Base-by-base conservation (phyloP, 345 rosid genomes). In the Theobroma cacao region DNA sequence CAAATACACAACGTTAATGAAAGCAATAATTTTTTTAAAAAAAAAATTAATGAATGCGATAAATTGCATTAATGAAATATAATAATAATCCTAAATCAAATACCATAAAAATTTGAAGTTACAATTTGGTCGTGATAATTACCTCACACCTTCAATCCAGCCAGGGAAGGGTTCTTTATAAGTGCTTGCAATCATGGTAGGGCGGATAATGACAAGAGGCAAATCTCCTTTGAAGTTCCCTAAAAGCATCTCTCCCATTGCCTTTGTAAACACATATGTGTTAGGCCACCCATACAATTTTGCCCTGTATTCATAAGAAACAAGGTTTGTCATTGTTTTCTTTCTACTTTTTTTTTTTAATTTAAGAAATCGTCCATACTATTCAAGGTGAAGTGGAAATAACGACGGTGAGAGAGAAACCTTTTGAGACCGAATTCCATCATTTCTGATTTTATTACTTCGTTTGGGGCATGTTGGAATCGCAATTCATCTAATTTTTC, bases 131-230 rank as follows among this genome's bases (percentile, higher is more conserved):
- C n/a, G n/a, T n/a, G 2, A 33, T 18, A 22, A 7, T 13, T 76
- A 89, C 97, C 97, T 87, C n/a, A 89, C 69, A 7, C 92, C 93
- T 88, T 92, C 94, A 58, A 89, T 87, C 95, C 95, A 92, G 62
- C 98, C 94, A 0, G 91, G 90, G 74, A 92, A 92, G 11, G 98
- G 95, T 47, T 94, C 91, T 47, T 82, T 75, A 74, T 79, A 86
- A 70, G 97, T 90, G 77, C 98, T 90, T 61, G 86, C 87, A 48
- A 91, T 85, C 60, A 92, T 90, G 22, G 94, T 84, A 1, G 94
- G 95, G 24, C 94, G 91, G 5, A 89, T 75, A 1, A 92, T 82
- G 43, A 88, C 89, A 0, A 89, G 80, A 4, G 97, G 90, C 15
- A 89, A 52, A 13, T 83, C 82, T 7, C 85, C 98, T 83, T 83